These are phyloP conservation scores for Debaryomyces coudertii DNA, from an alignment of 1,139 yeast species.

Conservation along the genomic window DNA sequence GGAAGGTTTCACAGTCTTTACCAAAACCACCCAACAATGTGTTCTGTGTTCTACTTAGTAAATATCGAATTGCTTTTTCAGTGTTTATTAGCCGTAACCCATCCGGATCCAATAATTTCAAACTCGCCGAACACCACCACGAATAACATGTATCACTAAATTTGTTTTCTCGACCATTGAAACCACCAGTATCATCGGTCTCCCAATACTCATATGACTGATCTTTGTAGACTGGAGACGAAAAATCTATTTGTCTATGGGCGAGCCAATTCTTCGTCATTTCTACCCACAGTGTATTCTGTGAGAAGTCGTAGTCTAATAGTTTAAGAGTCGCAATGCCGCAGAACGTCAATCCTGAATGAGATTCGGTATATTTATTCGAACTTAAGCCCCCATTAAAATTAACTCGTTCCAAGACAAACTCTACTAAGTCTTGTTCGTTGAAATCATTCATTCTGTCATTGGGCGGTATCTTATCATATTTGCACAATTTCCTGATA, in stretches of 20 bases:
- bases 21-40: slow-evolving; percentile 76
- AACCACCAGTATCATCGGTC: slow-evolving; percentile 67
- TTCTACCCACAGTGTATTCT: slow-evolving; percentile 30
- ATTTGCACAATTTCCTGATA: slow-evolving; percentile 57
- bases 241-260: slow-evolving; percentile 61
- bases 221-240: slow-evolving; percentile 25
- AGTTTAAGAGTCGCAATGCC: slow-evolving; percentile 68
- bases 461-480: slow-evolving; percentile 29
- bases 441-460: slow-evolving; percentile 44
- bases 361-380: slow-evolving; percentile 59
- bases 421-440: slow-evolving; percentile 36
- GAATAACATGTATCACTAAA: slow-evolving; percentile 88
- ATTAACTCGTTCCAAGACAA: slow-evolving; percentile 46
- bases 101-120: slow-evolving; percentile 41
- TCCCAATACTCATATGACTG: slow-evolving; percentile 40
- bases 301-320: slow-evolving; percentile 30
- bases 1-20: slow-evolving; percentile 60
- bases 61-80: slow-evolving; percentile 43
- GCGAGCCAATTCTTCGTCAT: slow-evolving; percentile 59
- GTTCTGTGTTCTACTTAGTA: slow-evolving; percentile 67
- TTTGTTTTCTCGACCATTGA: slow-evolving; percentile 87
- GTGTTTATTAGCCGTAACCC: slow-evolving; percentile 39
- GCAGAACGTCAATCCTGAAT: slow-evolving; percentile 87
- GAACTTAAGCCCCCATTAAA: slow-evolving; percentile 69
- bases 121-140: slow-evolving; percentile 80